Evolutionary conservation across 2,329 filamentous ascomycete species (phyloP).

Genomic region (Xylariaceae sp.): DNA sequence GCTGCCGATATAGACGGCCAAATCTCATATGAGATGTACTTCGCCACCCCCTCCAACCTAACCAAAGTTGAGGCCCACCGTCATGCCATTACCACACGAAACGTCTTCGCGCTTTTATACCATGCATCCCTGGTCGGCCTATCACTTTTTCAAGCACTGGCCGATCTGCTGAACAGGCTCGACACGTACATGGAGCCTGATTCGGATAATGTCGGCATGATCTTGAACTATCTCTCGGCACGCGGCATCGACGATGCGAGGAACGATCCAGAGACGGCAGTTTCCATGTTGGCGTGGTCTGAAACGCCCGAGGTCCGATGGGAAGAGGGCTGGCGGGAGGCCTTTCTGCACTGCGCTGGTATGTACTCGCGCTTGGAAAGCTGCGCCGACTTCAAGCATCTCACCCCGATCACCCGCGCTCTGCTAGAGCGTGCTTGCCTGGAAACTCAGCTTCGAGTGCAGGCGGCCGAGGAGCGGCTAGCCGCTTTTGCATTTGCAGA

Average conservation of each 20-base stretch:
- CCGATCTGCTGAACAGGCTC: conserved; percentile 56
- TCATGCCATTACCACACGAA: conserved; percentile 61
- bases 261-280: conserved; percentile 52
- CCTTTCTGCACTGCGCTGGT: conserved; percentile 61
- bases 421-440: conserved; percentile 58
- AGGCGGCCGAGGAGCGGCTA: conserved; percentile 58
- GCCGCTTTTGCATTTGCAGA: conserved; percentile 54
- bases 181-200: conserved; percentile 53
- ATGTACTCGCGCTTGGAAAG: conserved; percentile 52
- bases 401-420: conserved; percentile 57
- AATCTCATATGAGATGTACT: conserved; percentile 58
- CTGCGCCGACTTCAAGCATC: conserved; percentile 49
- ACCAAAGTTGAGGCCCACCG: conserved; percentile 45
- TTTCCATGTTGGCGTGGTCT: conserved; percentile 59
- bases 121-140: conserved; percentile 60
- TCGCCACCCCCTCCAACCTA: conserved; percentile 49
- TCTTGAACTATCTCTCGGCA: conserved; percentile 55
- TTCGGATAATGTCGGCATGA: conserved; percentile 51
- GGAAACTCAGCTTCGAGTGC: conserved; percentile 56
- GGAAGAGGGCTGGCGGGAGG: conserved; percentile 63
- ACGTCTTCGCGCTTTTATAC: conserved; percentile 62
- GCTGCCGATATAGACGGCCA: conserved; percentile 45
- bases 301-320: conserved; percentile 57
- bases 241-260: conserved; percentile 60
- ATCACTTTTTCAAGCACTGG: conserved; percentile 57